phyloP scores from a whole-genome alignment of 768 basidiomycete genomes.

The Zangia roseola region DNA sequence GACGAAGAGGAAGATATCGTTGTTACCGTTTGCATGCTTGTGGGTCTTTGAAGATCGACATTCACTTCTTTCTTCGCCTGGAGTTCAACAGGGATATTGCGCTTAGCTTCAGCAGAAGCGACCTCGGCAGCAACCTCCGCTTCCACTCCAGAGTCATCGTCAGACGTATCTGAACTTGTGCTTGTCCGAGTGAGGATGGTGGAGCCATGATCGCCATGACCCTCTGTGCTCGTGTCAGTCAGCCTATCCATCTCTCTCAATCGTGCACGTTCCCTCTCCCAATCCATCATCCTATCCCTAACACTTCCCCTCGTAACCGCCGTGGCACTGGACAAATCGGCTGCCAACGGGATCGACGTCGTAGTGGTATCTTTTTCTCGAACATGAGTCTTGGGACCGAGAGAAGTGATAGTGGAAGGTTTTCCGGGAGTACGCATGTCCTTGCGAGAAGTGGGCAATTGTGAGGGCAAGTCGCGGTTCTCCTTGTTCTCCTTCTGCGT shows the following conservation, averaged over 20 bases:
- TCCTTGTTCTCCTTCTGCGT: conserved; percentile 30
- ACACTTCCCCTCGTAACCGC: conserved; percentile 33
- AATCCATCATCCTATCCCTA: conserved; percentile 66
- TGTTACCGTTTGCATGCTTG: conserved; percentile 12
- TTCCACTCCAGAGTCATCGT: conserved; percentile 26
- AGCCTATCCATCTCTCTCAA: conserved; percentile 66
- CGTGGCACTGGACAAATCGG: conserved; percentile 18
- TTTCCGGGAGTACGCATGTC: conserved; percentile 2
- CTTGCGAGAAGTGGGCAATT: conserved; percentile 5
- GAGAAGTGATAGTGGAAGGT: not conserved
- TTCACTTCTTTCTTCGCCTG: not conserved
- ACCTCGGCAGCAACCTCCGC: conserved; percentile 27
- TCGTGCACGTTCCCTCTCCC: conserved; percentile 71
- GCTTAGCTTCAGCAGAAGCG: conserved; percentile 6
- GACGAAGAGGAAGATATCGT: conserved; percentile 21
- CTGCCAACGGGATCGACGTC: conserved; percentile 8
- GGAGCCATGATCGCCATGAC: conserved; percentile 38
- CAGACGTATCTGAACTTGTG: conserved; percentile 18
- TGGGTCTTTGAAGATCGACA: conserved; percentile 2
- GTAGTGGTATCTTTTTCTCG: conserved; percentile 13
- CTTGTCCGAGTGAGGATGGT: conserved; percentile 18
- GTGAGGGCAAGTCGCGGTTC: conserved; percentile 15
- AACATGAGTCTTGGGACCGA: conserved; percentile 16
- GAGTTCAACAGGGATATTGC: conserved; percentile 1
- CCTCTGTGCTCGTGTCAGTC: conserved; percentile 50